Evolutionary conservation across 2,329 filamentous ascomycete species (phyloP), one percentile per base, ranked within the genome.

Genomic region (Aspergillus sp.): DNA sequence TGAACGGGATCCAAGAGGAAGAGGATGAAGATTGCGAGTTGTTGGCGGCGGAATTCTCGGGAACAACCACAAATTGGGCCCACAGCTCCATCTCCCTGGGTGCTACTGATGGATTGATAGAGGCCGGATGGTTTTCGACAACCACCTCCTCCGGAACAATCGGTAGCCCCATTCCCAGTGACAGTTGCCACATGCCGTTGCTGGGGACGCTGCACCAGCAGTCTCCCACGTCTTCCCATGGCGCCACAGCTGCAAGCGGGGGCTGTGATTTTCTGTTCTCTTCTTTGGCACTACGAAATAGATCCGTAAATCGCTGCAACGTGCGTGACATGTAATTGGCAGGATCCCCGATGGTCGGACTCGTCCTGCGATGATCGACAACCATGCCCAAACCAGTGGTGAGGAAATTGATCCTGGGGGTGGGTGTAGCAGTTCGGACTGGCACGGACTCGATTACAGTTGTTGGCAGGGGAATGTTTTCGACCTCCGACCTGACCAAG

Each of bases 211-310:
- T 82, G 64, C 91, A 97, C 86, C 88, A 97, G 66, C 88, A 94
- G 51, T 97, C 86, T 19, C 86, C 87, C 32, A 84, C 77, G 42
- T 94, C 86, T 7, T 82, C 73, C 88, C 90, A 95, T 3, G 73
- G 68, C 1, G 68, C 62, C 2, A 95, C 73, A 1, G 85, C 88
- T 0, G 73, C 65, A n/a, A 70, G 58, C 0, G 76, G 74, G 1
- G 74, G 68, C 19, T 9, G 64, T 19, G 19, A 19, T 19, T 19
- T 19, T 19, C 19, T 19, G 2, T 19, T 19, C 19, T 19, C 19
- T 2, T 19, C 19, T 19, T 19, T 19, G 2, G 19, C 19, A 19
- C 19, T 19, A 19, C 19, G 19, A 2, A 19, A 19, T 19, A 19
- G 19, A 19, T 19, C 19, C 19, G 19, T 19, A 19, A 19, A 19